Evolutionary conservation across 2,329 filamentous ascomycete species (phyloP), one percentile per base, ranked within the genome.

Genomic region (Botryotinia calthae): DNA sequence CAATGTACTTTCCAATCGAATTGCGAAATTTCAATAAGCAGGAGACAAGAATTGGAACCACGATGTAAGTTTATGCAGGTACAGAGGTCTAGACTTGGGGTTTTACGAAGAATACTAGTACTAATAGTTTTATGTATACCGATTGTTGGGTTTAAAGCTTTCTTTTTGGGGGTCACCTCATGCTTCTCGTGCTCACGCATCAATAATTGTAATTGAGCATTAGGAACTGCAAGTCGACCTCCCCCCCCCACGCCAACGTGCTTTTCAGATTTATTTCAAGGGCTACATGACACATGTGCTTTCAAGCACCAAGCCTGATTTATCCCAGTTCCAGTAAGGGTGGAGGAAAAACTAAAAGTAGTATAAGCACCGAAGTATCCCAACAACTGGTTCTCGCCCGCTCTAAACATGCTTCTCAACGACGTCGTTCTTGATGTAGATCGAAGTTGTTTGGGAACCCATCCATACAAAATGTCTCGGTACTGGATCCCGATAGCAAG

Each of bases 401-500:
- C 31, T 56, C 46, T 20, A 56, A 54, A 56, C 48, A n/a, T 68
- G 65, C 65, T 42, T 68, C 65, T 68, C 48, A 68, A 56, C 48
- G 64, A 67, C 46, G 34, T 44, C 48, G 48, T 44, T 68, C 65
- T 56, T 28, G 6, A 68, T 68, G 48, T 56, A 42, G 40, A 25
- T 56, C 18, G 25, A 20, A 56, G 48, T 22, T 42, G 28, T 67
- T 28, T 7, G 34, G 25, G 31, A 18, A 28, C 22, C 7, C 25
- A 42, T 25, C 48, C 65, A 67, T 67, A 56, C 34, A 56, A 7
- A 42, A 31, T 56, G 64, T 54, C 46, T 51, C 31, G 64, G 64
- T 54, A 67, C 34, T 54, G n/a, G 25, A 67, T 67, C 25, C 46
- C 64, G 64, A 67, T 66, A 51, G 46, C 63, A 66, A 66, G 16